Evolutionary conservation across 2,329 filamentous ascomycete genomes (phyloP), one percentile per base, ranked within the genome.

Genomic region (Penicillium paneum): DNA sequence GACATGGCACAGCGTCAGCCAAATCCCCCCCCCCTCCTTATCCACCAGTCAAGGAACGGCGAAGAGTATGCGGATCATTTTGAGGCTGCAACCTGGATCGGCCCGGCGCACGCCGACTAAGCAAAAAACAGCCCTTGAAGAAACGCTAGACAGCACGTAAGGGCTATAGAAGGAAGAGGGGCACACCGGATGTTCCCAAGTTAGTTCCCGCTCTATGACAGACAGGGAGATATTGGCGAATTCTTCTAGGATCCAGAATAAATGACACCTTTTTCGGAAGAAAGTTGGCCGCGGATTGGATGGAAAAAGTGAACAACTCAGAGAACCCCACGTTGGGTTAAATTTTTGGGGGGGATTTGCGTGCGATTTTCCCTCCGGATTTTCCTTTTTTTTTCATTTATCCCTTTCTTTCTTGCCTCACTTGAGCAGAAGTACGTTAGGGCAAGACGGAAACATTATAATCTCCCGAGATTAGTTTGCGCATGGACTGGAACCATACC

Each of bases 11-110:
- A 65, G 64, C 64, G 65, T 69, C 68, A 70, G 65, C 54, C 64
- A 65, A 64, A 64, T 66, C 62, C 60, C 61, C 61, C 62, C 67
- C 63, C 67, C 64, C 62, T 59, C 53, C 56, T 64, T 62, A 63
- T 67, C 66, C 64, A 69, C 69, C 65, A 71, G 62, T 70, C 59
- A 66, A 65, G 58, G 57, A 63, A 49, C 57, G 54, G 41, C 60
- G 58, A 68, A 65, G 63, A 67, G 67, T 60, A 70, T 74, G 72
- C 71, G 71, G 68, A 73, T 73, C 71, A 73, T 71, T 24, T 66
- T 71, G 72, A 73, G 71, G 70, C 71, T 74, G 72, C 71, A 73
- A 72, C 71, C 72, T 75, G 74, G 74, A 71, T 74, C 74, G 74
- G 74, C 67, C 74, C 74, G 74, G 71, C 70, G 73, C 73, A 73